Conservation (phyloP, 1,284 basidiomycete species). For the Puccinia horiana region DNA sequence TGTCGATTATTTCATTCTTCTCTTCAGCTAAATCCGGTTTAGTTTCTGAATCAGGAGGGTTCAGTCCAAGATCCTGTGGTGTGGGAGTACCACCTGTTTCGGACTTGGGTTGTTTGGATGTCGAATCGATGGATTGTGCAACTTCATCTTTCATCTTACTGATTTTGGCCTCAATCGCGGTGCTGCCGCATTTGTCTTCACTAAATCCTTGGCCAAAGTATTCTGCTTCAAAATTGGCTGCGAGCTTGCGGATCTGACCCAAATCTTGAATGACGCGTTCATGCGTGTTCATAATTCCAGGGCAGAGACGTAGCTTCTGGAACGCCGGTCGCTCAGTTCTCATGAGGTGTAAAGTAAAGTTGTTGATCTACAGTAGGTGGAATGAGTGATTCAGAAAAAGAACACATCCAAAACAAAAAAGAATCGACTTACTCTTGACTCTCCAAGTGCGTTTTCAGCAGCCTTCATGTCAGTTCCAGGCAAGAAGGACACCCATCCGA, state of each 20-base stretch:
- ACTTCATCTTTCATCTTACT: constrained; percentile 62
- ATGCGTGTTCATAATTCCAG: constrained; percentile 74
- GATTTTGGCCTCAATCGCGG: constrained; percentile 55
- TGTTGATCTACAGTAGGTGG: constrained; percentile 70
- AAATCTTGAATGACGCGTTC: constrained; percentile 77
- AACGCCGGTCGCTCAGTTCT: constrained; percentile 77
- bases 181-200: constrained; percentile 51
- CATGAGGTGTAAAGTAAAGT: constrained; percentile 84
- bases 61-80: neutral
- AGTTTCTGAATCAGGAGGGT: neutral
- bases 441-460: constrained; percentile 72
- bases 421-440: constrained; percentile 71
- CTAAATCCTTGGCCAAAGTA: constrained; percentile 59
- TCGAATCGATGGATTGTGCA: constrained; percentile 61
- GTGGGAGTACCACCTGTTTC: constrained; percentile 57
- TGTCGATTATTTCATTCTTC: constrained; percentile 51
- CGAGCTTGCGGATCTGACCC: constrained; percentile 70
- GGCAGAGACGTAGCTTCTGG: constrained; percentile 74
- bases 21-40: constrained; percentile 9
- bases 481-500: constrained; percentile 82
- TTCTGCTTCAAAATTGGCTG: constrained; percentile 72
- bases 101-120: constrained; percentile 63
- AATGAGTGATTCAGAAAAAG: neutral
- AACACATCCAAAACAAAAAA: neutral
- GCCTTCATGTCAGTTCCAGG: constrained; percentile 77